These are phyloP conservation scores for Passiflora organensis DNA, from an alignment of 345 rosid species.

Conservation along the genomic window DNA sequence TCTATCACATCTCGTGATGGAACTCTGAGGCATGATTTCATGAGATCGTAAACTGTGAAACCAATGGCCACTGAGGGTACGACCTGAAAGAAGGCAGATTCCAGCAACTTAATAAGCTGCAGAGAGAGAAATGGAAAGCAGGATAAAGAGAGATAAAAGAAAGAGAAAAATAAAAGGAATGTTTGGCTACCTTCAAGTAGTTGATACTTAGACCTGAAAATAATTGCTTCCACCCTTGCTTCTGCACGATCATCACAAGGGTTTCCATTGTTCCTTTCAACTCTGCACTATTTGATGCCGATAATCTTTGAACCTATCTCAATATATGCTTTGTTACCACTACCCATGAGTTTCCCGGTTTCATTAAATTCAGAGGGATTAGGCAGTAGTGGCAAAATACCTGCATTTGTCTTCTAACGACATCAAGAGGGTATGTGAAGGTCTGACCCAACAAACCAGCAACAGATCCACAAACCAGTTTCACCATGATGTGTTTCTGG, in stretches of 20 bases:
- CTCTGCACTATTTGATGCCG: constrained; percentile 39
- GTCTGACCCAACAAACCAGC: constrained; percentile 93
- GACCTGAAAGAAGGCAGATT: constrained; percentile 37
- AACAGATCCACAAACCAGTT: constrained; percentile 78
- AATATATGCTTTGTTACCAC: constrained; percentile 6
- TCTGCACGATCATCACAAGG: constrained; percentile 51
- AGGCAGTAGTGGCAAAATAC: constrained; percentile 26
- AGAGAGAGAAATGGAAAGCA: not conserved
- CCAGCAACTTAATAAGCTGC: not conserved
- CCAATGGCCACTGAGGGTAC: constrained; percentile 94
- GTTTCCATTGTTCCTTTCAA: constrained; percentile 66
- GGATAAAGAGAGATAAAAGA: not conserved
- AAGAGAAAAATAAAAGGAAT: not conserved
- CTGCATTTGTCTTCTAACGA: constrained; percentile 98
- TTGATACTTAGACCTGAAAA: constrained; percentile 93
- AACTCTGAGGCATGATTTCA: constrained; percentile 73
- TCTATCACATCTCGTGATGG: constrained; percentile 70
- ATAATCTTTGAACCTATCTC: constrained; percentile 64
- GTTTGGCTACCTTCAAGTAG: constrained; percentile 61
- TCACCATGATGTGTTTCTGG: constrained; percentile 63
- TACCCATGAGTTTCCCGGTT: not conserved
- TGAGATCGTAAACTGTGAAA: constrained; percentile 80
- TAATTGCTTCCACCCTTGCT: constrained; percentile 94
- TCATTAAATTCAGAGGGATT: not conserved
- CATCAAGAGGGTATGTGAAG: constrained; percentile 93